Conservation (phyloP, 495 filamentous ascomycete genomes). For the Filosporella fistucella region DNA sequence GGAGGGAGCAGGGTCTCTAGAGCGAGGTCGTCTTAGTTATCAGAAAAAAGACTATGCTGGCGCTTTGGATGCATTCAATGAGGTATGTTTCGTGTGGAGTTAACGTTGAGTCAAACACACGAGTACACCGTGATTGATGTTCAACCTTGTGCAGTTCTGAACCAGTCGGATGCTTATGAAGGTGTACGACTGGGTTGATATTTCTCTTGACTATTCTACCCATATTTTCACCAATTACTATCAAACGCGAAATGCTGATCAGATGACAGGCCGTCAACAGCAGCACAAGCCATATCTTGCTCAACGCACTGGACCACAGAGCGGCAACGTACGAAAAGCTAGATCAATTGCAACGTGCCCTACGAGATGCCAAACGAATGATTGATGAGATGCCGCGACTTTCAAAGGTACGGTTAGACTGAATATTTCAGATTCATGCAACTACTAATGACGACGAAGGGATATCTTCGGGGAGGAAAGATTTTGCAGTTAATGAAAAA, state of each 20-base stretch:
- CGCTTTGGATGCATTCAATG: slow-evolving; percentile 15
- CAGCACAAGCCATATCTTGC: slow-evolving; percentile 16
- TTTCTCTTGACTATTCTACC: too few species aligned
- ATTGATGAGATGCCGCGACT: slow-evolving; percentile 22
- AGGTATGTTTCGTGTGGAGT: slow-evolving; percentile 7
- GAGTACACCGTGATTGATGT: not conserved
- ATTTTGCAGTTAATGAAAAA: slow-evolving; percentile 21
- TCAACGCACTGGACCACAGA: slow-evolving; percentile 24
- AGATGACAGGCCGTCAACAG: slow-evolving; percentile 17
- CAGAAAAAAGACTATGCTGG: slow-evolving; percentile 17
- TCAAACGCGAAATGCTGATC: not conserved
- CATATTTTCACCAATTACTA: too few species aligned
- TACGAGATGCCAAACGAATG: slow-evolving; percentile 24
- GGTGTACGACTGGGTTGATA: too few species aligned
- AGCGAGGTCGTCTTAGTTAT: slow-evolving; percentile 22
- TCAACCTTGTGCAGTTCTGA: not conserved
- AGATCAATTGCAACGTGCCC: slow-evolving; percentile 15
- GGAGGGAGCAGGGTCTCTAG: slow-evolving; percentile 26
- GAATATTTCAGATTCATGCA: not conserved
- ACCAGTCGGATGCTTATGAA: not conserved
- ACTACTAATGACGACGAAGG: slow-evolving; percentile 7
- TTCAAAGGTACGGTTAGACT: slow-evolving; percentile 17
- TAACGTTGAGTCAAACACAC: not conserved
- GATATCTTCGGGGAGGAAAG: slow-evolving; percentile 26
- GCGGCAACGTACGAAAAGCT: slow-evolving; percentile 26